Evolutionary conservation across 2,329 filamentous ascomycete genomes (phyloP).

Genomic region (Venturia asperata): DNA sequence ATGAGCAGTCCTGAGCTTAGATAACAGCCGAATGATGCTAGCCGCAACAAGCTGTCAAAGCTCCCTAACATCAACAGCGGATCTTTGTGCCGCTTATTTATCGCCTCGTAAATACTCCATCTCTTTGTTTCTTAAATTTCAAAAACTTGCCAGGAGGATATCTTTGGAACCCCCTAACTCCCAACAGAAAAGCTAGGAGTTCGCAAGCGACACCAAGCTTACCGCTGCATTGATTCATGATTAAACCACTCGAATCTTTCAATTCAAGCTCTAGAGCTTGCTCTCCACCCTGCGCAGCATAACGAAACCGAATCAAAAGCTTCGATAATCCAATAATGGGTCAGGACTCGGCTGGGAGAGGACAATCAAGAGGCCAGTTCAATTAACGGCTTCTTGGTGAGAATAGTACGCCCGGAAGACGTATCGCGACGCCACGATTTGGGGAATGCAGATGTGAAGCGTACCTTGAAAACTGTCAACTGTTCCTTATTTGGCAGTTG

Average conservation of each 20-base stretch:
- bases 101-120: too few relatives aligned
- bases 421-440: not conserved
- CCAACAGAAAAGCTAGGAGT: not conserved
- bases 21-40: not conserved
- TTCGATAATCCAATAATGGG: not conserved
- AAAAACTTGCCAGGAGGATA: too few relatives aligned
- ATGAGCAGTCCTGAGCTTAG: not conserved
- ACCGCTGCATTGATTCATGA: not conserved
- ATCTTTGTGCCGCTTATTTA: not conserved
- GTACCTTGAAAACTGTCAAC: too few relatives aligned
- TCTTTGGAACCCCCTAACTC: not conserved
- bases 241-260: not conserved
- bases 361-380: not conserved
- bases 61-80: not conserved
- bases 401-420: not conserved
- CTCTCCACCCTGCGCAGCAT: not conserved
- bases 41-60: not conserved
- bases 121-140: not conserved
- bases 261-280: not conserved
- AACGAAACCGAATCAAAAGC: not conserved
- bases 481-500: too few relatives aligned
- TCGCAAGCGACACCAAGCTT: not conserved
- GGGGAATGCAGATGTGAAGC: too few relatives aligned
- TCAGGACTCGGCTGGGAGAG: slow-evolving; percentile 19
- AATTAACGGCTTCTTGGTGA: not conserved